Conservation (phyloP, 331 rosid genomes). For the Acacia pycnantha region DNA sequence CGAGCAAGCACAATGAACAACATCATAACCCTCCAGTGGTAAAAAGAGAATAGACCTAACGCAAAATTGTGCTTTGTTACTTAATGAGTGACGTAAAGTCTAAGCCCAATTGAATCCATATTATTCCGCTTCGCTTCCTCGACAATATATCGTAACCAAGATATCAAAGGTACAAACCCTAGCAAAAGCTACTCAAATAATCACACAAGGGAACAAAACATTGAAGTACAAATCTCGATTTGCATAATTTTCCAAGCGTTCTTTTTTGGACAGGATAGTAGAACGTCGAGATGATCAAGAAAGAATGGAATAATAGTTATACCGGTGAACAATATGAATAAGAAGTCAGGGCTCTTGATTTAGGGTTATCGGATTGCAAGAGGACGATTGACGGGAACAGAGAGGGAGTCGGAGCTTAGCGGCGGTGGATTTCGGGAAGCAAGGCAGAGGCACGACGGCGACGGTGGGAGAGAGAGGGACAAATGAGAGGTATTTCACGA, state of each 20-base stretch:
- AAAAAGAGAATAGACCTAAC: not conserved
- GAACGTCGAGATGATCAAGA: not conserved
- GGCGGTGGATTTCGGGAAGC: no score
- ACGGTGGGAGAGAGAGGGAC: no score
- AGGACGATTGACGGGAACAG: no score
- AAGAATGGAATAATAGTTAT: no score
- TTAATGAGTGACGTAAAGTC: not conserved
- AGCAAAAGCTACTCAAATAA: not conserved
- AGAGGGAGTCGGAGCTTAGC: no score
- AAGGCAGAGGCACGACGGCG: no score
- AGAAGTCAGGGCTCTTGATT: no score
- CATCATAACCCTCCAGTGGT: not conserved
- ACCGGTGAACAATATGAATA: no score
- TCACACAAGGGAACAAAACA: not conserved
- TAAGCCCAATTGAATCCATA: slow-evolving; percentile 14
- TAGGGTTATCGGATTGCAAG: no score
- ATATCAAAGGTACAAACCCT: not conserved
- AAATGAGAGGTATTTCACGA: no score
- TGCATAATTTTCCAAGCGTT: not conserved
- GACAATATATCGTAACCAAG: not conserved
- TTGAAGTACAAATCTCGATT: not conserved
- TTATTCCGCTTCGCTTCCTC: not conserved
- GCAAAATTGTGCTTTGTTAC: not conserved
- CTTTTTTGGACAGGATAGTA: not conserved
- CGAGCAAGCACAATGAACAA: not conserved